Evolutionary conservation across 2,329 filamentous ascomycete genomes (phyloP), one percentile per base, ranked within the genome.

Genomic region (Nigrospora osmanthi): DNA sequence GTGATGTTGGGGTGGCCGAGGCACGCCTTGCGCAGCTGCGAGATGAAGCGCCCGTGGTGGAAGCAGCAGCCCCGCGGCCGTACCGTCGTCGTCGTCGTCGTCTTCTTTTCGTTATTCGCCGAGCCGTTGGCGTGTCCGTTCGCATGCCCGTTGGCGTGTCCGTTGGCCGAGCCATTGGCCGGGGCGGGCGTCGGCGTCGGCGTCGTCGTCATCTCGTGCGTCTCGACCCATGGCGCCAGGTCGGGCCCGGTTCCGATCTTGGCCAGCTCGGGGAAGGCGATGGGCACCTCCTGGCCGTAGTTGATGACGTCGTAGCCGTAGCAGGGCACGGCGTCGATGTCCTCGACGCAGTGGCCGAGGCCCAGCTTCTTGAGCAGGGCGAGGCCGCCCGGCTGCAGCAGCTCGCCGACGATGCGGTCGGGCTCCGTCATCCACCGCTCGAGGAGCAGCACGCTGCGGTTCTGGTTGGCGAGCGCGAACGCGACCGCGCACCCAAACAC

Each of bases 21-120:
- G 46, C 89, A 93, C 23, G 87, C 84, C 55, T 76, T 75, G 48
- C 93, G 81, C 52, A 98, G 70, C 60, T 87, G 83, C 66, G 76
- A 80, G 57, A 98, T 89, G 67, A 98, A 96, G 54, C 89, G 81
- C 39, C 93, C 93, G 68, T 98, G 93, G 70, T 98, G 93, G 64
- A 98, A 98, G 39, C 79, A 79, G 50, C 85, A 74, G 35, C 93
- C 93, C 58, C 88, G 76, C 2, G 86, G 83, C 50, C 73, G 67
- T 30, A 49, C 52, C 11, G 15, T 38, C 32, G n/a, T 44, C 11
- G 15, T 38, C 32, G n/a, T 44, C 16, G 28, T 16, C 28, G 44
- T 50, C 17, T 58, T 53, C 49, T 62, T 56, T 53, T 64, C 44
- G 15, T 48, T 40, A 17, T 55, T 48, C 36, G 49, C 49, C n/a